Evolutionary conservation across 1,284 basidiomycete genomes (phyloP).

Genomic region (Mycena sp.): DNA sequence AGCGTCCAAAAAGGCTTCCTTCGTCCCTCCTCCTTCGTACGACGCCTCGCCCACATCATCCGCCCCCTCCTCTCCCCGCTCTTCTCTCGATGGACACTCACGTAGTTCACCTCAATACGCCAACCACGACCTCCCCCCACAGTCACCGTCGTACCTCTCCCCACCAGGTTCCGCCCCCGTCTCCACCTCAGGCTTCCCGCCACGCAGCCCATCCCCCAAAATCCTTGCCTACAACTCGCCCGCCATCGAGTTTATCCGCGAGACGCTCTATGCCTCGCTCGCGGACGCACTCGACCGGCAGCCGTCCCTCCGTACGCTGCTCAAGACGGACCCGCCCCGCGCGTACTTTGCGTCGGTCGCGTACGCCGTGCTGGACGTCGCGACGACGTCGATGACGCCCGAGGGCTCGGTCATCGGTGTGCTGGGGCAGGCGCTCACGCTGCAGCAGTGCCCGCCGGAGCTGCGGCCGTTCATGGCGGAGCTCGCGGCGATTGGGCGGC

Average conservation of each 20-base stretch:
- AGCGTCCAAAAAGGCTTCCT: conserved; percentile 61
- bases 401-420: conserved; percentile 68
- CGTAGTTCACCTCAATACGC: conserved; percentile 17
- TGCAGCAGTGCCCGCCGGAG: conserved; percentile 64
- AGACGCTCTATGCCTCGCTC: conserved; percentile 82
- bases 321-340: conserved; percentile 69
- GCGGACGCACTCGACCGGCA: conserved; percentile 69
- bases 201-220: conserved; percentile 52
- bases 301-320: conserved; percentile 58
- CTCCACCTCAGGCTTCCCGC: conserved; percentile 20
- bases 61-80: conserved; percentile 38
- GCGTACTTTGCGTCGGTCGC: conserved; percentile 82
- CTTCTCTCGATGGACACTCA: conserved; percentile 36
- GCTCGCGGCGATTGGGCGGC: conserved; percentile 63
- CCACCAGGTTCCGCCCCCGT: conserved; percentile 31
- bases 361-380: conserved; percentile 76
- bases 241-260: conserved; percentile 78
- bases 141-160: conserved; percentile 35
- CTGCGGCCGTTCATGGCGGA: conserved; percentile 76
- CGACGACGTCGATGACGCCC: conserved; percentile 54
- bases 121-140: conserved; percentile 32
- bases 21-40: conserved; percentile 78
- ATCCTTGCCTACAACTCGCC: conserved; percentile 62
- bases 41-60: conserved; percentile 46
- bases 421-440: conserved; percentile 57